These are phyloP conservation scores for Cystofilobasidium capitatum DNA, from an alignment of 768 basidiomycete species.

Conservation along the genomic window DNA sequence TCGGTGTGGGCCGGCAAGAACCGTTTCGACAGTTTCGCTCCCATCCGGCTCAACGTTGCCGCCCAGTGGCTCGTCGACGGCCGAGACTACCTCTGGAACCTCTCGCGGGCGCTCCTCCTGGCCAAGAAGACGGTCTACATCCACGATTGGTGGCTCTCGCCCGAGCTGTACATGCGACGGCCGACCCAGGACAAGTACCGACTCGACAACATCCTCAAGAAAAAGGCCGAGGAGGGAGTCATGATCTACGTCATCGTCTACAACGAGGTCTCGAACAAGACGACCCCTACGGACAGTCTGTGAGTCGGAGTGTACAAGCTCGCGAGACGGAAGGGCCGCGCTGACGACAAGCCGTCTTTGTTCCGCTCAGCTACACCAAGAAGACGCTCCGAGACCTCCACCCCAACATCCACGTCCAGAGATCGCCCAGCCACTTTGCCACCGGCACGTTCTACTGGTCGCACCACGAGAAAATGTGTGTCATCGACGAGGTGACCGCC, in stretches of 20 bases:
- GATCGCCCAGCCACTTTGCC: conserved; percentile 93
- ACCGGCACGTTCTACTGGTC: conserved; percentile 99
- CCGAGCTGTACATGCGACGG: conserved; percentile 65
- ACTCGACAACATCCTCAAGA: conserved; percentile 71
- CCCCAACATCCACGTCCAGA: conserved; percentile 88
- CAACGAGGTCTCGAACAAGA: conserved; percentile 88
- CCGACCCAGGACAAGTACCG: conserved; percentile 77
- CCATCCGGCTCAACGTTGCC: conserved; percentile 81
- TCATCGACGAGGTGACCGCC: conserved; percentile 91
- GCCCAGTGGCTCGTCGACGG: conserved; percentile 98
- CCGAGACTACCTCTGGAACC: conserved; percentile 98
- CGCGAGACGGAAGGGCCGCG: no score
- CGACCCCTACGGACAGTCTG: conserved; percentile 91
- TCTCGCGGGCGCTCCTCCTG: conserved; percentile 78
- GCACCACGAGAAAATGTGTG: conserved; percentile 96
- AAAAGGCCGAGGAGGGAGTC: conserved; percentile 89
- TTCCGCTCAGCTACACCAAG: conserved; percentile 64
- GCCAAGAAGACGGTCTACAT: conserved; percentile 74
- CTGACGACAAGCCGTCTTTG: not conserved
- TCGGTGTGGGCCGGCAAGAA: conserved; percentile 72
- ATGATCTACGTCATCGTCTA: conserved; percentile 93
- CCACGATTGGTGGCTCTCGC: conserved; percentile 97
- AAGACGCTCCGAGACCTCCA: conserved; percentile 67
- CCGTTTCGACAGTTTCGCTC: conserved; percentile 67
- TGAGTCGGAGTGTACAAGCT: conserved; percentile 39